phyloP scores from a whole-genome alignment of 305 asterid genomes.

The Stenogyne calaminthoides region DNA sequence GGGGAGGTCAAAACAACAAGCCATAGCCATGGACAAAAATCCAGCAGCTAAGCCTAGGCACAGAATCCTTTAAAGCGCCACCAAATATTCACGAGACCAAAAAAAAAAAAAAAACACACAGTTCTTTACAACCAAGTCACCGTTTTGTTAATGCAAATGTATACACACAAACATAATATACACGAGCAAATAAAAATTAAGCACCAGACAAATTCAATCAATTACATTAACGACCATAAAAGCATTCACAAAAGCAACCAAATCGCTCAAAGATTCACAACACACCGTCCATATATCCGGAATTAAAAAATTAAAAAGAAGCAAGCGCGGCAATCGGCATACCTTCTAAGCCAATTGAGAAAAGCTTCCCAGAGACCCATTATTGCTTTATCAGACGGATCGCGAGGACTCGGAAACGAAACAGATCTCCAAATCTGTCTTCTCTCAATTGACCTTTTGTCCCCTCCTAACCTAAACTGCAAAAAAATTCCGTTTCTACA shows the following conservation, averaged over 20 bases:
- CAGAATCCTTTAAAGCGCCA: background rate
- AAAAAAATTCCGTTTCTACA: slow-evolving; percentile 15
- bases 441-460: slow-evolving; percentile 52
- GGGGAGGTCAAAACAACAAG: slow-evolving; percentile 22
- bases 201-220: background rate
- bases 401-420: slow-evolving; percentile 44
- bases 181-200: background rate
- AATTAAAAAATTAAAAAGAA: no score
- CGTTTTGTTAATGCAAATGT: background rate
- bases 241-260: background rate
- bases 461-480: slow-evolving; percentile 31
- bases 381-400: slow-evolving; percentile 41
- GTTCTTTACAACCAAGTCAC: background rate
- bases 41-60: slow-evolving; percentile 10
- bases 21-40: no score
- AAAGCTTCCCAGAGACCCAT: slow-evolving; percentile 99
- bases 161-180: background rate
- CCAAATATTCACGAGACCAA: background rate
- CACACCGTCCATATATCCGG: background rate
- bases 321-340: slow-evolving; percentile 28
- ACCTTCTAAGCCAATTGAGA: slow-evolving; percentile 99
- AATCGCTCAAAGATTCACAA: slow-evolving; percentile 14
- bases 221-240: background rate
- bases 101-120: background rate
- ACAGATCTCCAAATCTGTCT: slow-evolving; percentile 48